Evolutionary conservation across 2,329 filamentous ascomycete species (phyloP), one percentile per base, ranked within the genome.

Genomic region (Zymoseptoria tritici): DNA sequence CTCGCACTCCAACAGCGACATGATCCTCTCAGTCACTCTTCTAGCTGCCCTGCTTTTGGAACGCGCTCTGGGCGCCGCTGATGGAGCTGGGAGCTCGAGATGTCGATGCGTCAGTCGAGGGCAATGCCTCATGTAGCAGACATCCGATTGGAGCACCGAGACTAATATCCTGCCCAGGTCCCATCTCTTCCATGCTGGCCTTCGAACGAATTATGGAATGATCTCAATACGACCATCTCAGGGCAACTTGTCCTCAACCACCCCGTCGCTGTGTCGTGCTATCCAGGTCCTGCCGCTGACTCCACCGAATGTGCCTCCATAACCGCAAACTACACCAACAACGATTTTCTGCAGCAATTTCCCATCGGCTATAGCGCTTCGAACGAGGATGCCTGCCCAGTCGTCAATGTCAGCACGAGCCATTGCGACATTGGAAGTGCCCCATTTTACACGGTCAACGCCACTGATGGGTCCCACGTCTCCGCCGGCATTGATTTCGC

Each of bases 201-300:
- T 2, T 67, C 67, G 0, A 52, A 53, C 2, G 29, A 60, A 16
- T 53, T 62, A 13, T 77, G 73, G 73, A 59, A 67, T 52, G 51
- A 59, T 0, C 66, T 77, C 52, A 77, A 77, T 49, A 51, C 53
- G 2, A 68, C 72, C 0, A 58, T 76, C 16, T 63, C 62, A 1
- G 74, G 74, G 9, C 68, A 68, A 46, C 64, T 76, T 1, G 70
- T 76, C 26, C 55, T 59, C n/a, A 71, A 71, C 16, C 54, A 58
- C 4, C 75, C 74, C 4, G 60, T 70, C 6, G 74, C 72, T 9
- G 63, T 66, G 31, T 67, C 73, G 16, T 77, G 74, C 58, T 76
- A 76, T 56, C 64, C 69, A 4, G 71, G 70, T 9, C 64, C 70
- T 16, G 57, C 62, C 26, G 61, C 68, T 19, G 59, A 71, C 55